Evolutionary conservation across 1,284 basidiomycete genomes (phyloP).

Genomic region (Malassezia restricta): DNA sequence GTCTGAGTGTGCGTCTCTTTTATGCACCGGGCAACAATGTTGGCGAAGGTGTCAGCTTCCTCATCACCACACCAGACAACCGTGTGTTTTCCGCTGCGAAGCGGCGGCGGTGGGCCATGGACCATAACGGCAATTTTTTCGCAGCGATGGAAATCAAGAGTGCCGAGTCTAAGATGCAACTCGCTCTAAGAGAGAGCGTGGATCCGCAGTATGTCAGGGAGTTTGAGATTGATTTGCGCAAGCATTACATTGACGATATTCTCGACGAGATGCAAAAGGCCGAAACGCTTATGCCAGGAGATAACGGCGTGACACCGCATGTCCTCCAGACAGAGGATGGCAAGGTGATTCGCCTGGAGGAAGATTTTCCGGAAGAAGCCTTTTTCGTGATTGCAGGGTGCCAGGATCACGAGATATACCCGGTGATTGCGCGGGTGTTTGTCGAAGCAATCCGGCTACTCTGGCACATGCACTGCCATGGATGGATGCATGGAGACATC

Average conservation of each 20-base stretch:
- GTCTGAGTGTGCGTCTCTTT: constrained; percentile 41
- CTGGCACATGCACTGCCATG: constrained; percentile 30
- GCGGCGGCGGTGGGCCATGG: constrained; percentile 43
- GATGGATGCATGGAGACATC: constrained; percentile 44
- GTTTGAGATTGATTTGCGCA: constrained; percentile 27
- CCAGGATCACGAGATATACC: constrained; percentile 33
- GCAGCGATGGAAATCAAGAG: constrained; percentile 45
- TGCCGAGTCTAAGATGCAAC: constrained; percentile 36
- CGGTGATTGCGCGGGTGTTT: constrained; percentile 34
- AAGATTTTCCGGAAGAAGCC: constrained; percentile 43
- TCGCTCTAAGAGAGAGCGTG: constrained; percentile 10
- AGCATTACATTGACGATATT: constrained; percentile 26
- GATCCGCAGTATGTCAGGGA: constrained; percentile 24
- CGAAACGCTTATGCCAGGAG: constrained; percentile 20
- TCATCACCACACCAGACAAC: constrained; percentile 44
- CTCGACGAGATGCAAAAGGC: constrained; percentile 43
- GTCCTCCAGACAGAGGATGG: constrained; percentile 35
- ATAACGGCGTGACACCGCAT: constrained; percentile 20
- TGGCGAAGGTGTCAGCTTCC: constrained; percentile 20
- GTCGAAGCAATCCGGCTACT: constrained; percentile 28
- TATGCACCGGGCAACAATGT: constrained; percentile 3
- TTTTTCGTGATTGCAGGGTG: constrained; percentile 44
- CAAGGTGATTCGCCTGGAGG: constrained; percentile 36
- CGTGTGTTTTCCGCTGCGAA: constrained; percentile 43
- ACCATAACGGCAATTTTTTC: constrained; percentile 36